Evolutionary conservation across 2,329 filamentous ascomycete genomes (phyloP).

Genomic region (Fusarium nurragi): DNA sequence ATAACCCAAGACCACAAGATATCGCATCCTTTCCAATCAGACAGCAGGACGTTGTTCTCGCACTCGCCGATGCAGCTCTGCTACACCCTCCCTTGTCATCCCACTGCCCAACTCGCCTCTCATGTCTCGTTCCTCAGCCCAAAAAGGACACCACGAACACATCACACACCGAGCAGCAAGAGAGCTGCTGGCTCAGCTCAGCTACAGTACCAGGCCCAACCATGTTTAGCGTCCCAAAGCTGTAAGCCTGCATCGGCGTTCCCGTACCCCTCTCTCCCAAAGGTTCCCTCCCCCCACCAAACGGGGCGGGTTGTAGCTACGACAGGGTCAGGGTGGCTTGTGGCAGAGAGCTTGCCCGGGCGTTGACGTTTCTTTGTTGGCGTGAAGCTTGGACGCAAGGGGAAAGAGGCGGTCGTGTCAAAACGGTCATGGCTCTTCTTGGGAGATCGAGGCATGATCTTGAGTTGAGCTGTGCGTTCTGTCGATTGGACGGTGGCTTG

Average conservation of each 20-base stretch:
- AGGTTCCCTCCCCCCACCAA: conserved; percentile 10
- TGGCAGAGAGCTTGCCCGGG: neutral
- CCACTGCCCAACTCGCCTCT: conserved; percentile 6
- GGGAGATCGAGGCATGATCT: conserved; percentile 8
- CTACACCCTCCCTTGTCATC: neutral
- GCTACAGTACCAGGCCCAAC: conserved; percentile 34
- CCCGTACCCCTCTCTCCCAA: conserved; percentile 21
- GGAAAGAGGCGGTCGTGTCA: neutral
- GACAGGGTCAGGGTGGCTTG: neutral
- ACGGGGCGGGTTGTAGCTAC: conserved; percentile 9
- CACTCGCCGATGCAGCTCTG: conserved; percentile 30
- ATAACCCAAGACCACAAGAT: neutral
- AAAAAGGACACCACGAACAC: conserved; percentile 9
- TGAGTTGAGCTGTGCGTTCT: conserved; percentile 16
- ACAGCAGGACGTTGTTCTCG: conserved; percentile 5
- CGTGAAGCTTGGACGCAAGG: conserved; percentile 9
- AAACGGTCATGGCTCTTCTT: neutral
- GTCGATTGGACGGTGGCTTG: conserved; percentile 10
- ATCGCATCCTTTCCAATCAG: conserved; percentile 7
- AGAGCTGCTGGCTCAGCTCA: conserved; percentile 25
- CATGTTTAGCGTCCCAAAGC: conserved; percentile 23
- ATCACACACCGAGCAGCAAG: neutral
- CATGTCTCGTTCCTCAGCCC: conserved; percentile 1
- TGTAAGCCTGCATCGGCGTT: conserved; percentile 39
- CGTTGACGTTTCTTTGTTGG: conserved; percentile 7